Conservation (phyloP, 352 stramenopile genomes). For the Hyaloperonospora arabidopsidis region DNA sequence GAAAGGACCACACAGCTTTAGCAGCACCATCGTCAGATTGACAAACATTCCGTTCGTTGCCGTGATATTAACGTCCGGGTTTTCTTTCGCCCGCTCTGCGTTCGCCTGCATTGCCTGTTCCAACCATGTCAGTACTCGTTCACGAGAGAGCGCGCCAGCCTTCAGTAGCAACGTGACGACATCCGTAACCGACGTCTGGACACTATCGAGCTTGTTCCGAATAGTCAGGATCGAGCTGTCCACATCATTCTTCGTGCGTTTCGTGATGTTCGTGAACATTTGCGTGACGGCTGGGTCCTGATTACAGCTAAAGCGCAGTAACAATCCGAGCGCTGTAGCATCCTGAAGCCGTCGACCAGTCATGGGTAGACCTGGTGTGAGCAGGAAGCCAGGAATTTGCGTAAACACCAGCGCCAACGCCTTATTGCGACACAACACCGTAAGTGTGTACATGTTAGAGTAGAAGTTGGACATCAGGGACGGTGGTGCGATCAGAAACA, state of each 20-base stretch:
- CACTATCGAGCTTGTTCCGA: slow-evolving; percentile 59
- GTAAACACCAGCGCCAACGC: slow-evolving; percentile 53
- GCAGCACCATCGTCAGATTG: slow-evolving; percentile 69
- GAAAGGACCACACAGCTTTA: slow-evolving; percentile 78
- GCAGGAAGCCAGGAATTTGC: slow-evolving; percentile 57
- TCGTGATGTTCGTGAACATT: slow-evolving; percentile 81
- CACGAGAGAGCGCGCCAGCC: slow-evolving; percentile 40
- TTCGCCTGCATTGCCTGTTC: slow-evolving; percentile 71
- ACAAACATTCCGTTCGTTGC: slow-evolving; percentile 71
- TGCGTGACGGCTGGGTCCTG: slow-evolving; percentile 67
- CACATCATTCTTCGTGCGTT: slow-evolving; percentile 71
- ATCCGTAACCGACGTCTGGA: slow-evolving; percentile 52
- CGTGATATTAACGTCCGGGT: slow-evolving; percentile 57
- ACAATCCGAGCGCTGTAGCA: slow-evolving; percentile 63
- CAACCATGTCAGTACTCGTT: slow-evolving; percentile 67
- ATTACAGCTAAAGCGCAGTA: slow-evolving; percentile 67
- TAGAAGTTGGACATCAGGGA: slow-evolving; percentile 74
- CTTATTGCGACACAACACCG: slow-evolving; percentile 61
- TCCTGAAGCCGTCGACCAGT: slow-evolving; percentile 70
- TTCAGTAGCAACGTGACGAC: slow-evolving; percentile 68
- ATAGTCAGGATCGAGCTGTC: slow-evolving; percentile 61
- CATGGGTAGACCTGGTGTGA: slow-evolving; percentile 45
- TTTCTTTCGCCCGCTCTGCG: slow-evolving; percentile 67
- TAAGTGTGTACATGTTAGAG: slow-evolving; percentile 61
- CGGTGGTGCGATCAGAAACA: slow-evolving; percentile 73